Conservation (phyloP, 257 asterid genomes). For the Striga asiatica region DNA sequence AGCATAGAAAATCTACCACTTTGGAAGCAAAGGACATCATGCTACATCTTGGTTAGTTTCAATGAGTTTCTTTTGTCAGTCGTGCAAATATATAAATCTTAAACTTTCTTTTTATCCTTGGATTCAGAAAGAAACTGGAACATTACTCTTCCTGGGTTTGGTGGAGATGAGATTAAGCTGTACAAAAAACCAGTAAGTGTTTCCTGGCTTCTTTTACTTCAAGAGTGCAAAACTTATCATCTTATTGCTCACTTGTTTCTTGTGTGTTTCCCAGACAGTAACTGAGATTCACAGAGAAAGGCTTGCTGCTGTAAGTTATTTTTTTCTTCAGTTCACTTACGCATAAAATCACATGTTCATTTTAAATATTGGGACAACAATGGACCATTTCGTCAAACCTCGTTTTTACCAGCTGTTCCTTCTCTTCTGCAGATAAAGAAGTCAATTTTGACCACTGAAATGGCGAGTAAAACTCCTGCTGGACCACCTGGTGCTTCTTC, state of each 20-base stretch:
- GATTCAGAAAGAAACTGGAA: slow-evolving; percentile 85
- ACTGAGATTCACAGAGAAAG: slow-evolving; percentile 81
- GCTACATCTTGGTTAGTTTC: slow-evolving; percentile 72
- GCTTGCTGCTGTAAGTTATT: slow-evolving; percentile 55
- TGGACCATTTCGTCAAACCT: not conserved
- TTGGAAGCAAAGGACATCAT: slow-evolving; percentile 91
- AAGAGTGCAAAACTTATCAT: not conserved
- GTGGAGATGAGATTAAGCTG: slow-evolving; percentile 85
- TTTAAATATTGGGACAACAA: not conserved
- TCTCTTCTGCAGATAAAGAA: slow-evolving; percentile 49
- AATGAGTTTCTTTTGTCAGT: not conserved
- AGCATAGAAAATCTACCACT: slow-evolving; percentile 81
- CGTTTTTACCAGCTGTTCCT: not conserved
- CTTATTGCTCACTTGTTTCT: slow-evolving; percentile 9
- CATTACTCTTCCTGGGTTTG: slow-evolving; percentile 72
- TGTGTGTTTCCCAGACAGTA: slow-evolving; percentile 33
- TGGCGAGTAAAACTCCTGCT: slow-evolving; percentile 32
- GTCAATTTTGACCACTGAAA: slow-evolving; percentile 38
- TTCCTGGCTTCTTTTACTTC: not conserved
- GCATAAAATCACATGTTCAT: not conserved
- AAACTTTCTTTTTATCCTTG: slow-evolving; percentile 13
- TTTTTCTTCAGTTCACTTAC: slow-evolving; percentile 2
- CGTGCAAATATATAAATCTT: slow-evolving; percentile 8
- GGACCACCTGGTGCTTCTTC: slow-evolving; percentile 56
- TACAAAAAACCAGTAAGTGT: slow-evolving; percentile 63